Conservation (phyloP, 2,329 filamentous ascomycete species). For the Macrophomina tecta region DNA sequence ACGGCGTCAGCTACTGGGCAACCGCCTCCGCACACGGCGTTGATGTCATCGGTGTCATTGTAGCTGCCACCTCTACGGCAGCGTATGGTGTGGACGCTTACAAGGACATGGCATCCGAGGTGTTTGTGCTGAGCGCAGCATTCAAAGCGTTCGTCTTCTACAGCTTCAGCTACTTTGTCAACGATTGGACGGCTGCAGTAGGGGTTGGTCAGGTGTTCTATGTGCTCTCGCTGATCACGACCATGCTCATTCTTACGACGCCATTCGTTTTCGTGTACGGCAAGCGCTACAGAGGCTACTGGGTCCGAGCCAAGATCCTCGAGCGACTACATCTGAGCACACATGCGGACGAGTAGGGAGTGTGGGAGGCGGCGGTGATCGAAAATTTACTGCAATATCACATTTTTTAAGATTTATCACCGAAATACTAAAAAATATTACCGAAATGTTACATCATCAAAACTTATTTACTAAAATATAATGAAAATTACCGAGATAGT, state of each 20-base stretch:
- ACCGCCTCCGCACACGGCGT: conserved; percentile 44
- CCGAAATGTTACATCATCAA: too few relatives aligned
- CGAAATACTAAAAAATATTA: too few relatives aligned
- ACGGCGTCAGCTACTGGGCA: conserved; percentile 35
- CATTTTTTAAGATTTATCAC: too few relatives aligned
- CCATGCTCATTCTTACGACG: conserved; percentile 38
- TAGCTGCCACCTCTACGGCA: conserved; percentile 40
- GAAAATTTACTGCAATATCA: too few relatives aligned
- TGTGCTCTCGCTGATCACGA: conserved; percentile 40
- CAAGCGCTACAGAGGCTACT: conserved; percentile 43
- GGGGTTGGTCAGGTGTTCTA: conserved; percentile 48
- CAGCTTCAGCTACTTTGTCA: conserved; percentile 52
- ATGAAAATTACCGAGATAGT: too few relatives aligned
- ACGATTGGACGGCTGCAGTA: conserved; percentile 47
- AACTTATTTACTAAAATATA: too few relatives aligned
- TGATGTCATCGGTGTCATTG: conserved; percentile 43
- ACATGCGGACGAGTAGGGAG: neutral
- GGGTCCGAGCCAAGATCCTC: conserved; percentile 41
- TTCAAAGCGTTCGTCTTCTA: conserved; percentile 54
- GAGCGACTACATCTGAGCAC: conserved; percentile 39
- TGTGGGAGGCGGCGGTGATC: too few relatives aligned
- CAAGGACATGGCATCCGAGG: conserved; percentile 49
- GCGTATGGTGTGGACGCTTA: conserved; percentile 49
- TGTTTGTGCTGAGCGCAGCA: conserved; percentile 53
- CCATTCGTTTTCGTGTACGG: conserved; percentile 43